Evolutionary conservation across 2,329 filamentous ascomycete genomes (phyloP), one percentile per base, ranked within the genome.

Genomic region (Lachnellula willkommii): DNA sequence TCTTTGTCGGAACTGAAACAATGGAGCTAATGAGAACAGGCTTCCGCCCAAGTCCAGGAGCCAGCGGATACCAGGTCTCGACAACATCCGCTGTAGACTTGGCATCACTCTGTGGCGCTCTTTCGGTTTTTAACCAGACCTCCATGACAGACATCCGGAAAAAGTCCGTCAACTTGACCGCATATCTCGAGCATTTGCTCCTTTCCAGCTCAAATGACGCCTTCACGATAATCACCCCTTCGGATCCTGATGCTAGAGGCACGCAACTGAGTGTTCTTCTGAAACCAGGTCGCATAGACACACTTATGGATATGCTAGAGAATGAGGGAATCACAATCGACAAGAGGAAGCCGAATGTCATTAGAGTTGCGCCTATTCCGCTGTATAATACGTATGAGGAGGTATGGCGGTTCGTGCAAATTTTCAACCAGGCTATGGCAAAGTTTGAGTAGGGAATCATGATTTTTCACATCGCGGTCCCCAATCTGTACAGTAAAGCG

Each of bases 371-470:
- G 2, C 91, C 92, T 1, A 87, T 88, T 43, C 90, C 91, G 8
- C 70, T 96, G 62, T 96, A 95, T 72, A 93, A 93, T 66, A 83
- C 81, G 0, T 95, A 89, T 68, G 77, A 78, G 57, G 91, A 96
- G 64, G 84, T 91, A 6, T 81, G 77, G 74, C 70, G 72, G 35
- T 86, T 86, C 70, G 76, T 75, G 51, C 70, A 72, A 35, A 72
- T 82, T 14, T 84, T 85, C 63, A 65, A 65, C 28, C 53, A 58
- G 26, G 65, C 66, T 9, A 59, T 68, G 53, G 50, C 49, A 17
- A 63, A 56, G 52, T 57, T 32, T 43, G 54, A 47, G 37, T 59
- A 55, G 37, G 36, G 6, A 17, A 17, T 40, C 7, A 40, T 11
- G 9, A 32, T 9, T 32, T 32, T 12, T 32, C 28, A 11, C 28